Base-by-base conservation (phyloP, 306 rosid species). In the Echinosophora koreensis region DNA sequence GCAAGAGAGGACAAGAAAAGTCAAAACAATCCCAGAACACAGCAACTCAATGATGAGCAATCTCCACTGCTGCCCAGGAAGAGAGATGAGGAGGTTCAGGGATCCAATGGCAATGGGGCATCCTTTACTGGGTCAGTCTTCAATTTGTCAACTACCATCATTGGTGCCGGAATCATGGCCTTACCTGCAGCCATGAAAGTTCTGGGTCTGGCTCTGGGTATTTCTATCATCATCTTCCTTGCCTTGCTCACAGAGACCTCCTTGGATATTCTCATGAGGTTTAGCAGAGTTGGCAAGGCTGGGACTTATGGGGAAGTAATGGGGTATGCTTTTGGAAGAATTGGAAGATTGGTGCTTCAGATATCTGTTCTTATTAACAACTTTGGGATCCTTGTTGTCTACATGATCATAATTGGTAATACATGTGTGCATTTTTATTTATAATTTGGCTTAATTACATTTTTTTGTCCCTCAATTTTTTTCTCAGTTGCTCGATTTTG, bases 161-260 rank as follows among this genome's bases (percentile, higher is more conserved):
- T 90, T 52, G 96, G 96, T 1, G 96, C 96, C 41, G 96, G 96
- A 12, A 90, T 90, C 77, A 90, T 90, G 92, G 89, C 92, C 14
- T 77, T 90, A 50, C 96, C 96, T 3, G 88, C 96, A 39, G 87
- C 96, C 68, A 86, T 90, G 84, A 90, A 88, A 67, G 92, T 88
- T n/a, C 62, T 90, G 28, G 96, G 96, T 0, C 77, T 85, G 4
- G 81, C 77, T 1, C 37, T 74, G 16, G 96, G 96, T 34, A 73
- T 88, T 41, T 71, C 61, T 9, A 67, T 84, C 13, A 81, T 90
- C 4, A 18, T 83, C 16, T 81, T 90, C 16, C 86, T 90, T 15
- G 92, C 92, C 8, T 22, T 90, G 44, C 83, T 90, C 35, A 71
- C 88, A 0, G 78, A 85, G 54, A 81, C 86, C 3, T 85, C 96